Conservation (phyloP, 106 monocot species). For the Chionographis japonica region DNA sequence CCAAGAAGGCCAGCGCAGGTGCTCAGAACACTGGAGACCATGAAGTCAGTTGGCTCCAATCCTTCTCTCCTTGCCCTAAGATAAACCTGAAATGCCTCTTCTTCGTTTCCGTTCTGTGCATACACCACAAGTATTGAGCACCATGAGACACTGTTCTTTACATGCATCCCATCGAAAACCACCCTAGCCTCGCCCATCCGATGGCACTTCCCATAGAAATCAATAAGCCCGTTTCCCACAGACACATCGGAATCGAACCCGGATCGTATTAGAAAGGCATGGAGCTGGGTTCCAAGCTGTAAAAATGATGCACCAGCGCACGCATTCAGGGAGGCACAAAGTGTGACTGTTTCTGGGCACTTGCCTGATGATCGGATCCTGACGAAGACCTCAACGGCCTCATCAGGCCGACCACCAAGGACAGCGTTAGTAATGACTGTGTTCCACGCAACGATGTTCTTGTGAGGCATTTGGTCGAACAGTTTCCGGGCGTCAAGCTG, state of each 20-base stretch:
- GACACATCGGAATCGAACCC: slow-evolving; percentile 47
- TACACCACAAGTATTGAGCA: slow-evolving; percentile 62
- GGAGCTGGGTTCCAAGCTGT: slow-evolving; percentile 42
- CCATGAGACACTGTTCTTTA: slow-evolving; percentile 69
- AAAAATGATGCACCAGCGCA: slow-evolving; percentile 34
- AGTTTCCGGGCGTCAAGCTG: slow-evolving; percentile 26
- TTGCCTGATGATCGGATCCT: slow-evolving; percentile 13
- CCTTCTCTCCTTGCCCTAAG: slow-evolving; percentile 50
- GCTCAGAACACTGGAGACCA: slow-evolving; percentile 70
- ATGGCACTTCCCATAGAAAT: slow-evolving; percentile 78
- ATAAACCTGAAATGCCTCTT: slow-evolving; percentile 58
- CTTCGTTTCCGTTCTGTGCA: slow-evolving; percentile 69
- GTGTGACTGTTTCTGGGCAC: slow-evolving; percentile 37
- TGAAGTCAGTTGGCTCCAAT: slow-evolving; percentile 58
- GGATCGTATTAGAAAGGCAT: slow-evolving; percentile 34
- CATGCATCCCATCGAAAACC: slow-evolving; percentile 48
- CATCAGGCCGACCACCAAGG: slow-evolving; percentile 27
- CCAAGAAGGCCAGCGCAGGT: slow-evolving; percentile 62
- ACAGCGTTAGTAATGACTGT: slow-evolving; percentile 63
- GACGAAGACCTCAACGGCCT: slow-evolving; percentile 27
- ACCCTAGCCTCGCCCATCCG: slow-evolving; percentile 29
- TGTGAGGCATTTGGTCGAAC: slow-evolving; percentile 73
- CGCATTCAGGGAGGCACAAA: slow-evolving; percentile 65
- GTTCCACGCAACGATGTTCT: slow-evolving; percentile 62
- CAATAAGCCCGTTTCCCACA: slow-evolving; percentile 61